Evolutionary conservation across 371 early-diverging fungal genomes (phyloP).

Genomic region (Saksenaea vasiformis): DNA sequence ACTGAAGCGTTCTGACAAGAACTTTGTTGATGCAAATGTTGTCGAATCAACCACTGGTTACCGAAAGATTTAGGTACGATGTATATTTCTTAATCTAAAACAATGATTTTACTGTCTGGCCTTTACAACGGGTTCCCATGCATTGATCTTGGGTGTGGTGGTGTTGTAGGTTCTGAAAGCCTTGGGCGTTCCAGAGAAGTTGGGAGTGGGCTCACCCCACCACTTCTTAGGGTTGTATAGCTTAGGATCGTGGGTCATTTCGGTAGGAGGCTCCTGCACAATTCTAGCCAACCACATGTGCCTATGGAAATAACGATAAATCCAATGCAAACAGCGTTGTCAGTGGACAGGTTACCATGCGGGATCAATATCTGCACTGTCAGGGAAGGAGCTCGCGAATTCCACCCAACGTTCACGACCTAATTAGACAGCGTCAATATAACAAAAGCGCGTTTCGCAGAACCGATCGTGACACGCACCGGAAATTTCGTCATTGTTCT

Average conservation of each 20-base stretch:
- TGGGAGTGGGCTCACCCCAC: constrained; percentile 56
- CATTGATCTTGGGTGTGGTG: constrained; percentile 74
- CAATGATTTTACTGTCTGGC: constrained; percentile 30
- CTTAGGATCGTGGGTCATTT: constrained; percentile 40
- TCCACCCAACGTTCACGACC: constrained; percentile 94
- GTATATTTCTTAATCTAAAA: too few relatives aligned
- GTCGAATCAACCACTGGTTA: neutral
- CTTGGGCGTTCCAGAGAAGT: constrained; percentile 72
- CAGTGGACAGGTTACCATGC: constrained; percentile 71
- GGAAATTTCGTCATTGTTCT: constrained; percentile 84
- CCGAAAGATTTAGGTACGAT: neutral
- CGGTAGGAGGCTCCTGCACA: constrained; percentile 82
- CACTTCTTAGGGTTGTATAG: constrained; percentile 47
- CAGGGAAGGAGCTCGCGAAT: constrained; percentile 74
- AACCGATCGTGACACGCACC: constrained; percentile 34
- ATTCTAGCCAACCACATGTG: constrained; percentile 90
- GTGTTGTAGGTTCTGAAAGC: constrained; percentile 90
- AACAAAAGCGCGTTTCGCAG: neutral
- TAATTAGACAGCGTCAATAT: constrained; percentile 16
- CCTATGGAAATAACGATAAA: constrained; percentile 46
- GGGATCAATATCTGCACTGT: constrained; percentile 84
- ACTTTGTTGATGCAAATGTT: neutral
- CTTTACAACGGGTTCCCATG: constrained; percentile 78
- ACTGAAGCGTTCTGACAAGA: too few relatives aligned
- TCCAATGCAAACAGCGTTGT: neutral